phyloP scores from a whole-genome alignment of 371 early-diverging fungal species.

The Saksenaea oblongispora region DNA sequence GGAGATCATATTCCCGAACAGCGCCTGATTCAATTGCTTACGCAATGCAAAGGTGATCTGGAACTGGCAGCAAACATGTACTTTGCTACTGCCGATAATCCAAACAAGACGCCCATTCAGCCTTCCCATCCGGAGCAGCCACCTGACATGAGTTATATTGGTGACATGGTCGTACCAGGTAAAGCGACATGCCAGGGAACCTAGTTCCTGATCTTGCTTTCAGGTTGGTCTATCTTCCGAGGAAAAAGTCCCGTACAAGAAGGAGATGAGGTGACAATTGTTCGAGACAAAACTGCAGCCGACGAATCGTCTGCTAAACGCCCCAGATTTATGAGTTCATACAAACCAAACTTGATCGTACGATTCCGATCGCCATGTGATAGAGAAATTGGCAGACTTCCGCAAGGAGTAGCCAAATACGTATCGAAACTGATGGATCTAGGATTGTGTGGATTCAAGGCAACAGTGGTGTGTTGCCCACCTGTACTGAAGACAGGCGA shows the following conservation, averaged over 20 bases:
- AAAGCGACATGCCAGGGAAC: conserved; percentile 1
- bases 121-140: neutral
- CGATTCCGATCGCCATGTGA: conserved; percentile 43
- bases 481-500: conserved; percentile 43
- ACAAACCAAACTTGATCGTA: conserved; percentile 51
- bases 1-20: conserved; percentile 8
- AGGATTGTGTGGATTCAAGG: conserved; percentile 48
- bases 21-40: conserved; percentile 6
- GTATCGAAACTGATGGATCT: conserved; percentile 53
- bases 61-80: conserved; percentile 12
- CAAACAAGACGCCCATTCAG: neutral
- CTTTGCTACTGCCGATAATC: neutral
- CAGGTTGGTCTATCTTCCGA: conserved; percentile 41
- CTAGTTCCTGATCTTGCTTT: neutral
- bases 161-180: conserved; percentile 38
- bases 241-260: conserved; percentile 31
- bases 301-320: conserved; percentile 2
- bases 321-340: neutral
- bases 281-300: conserved; percentile 15
- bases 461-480: conserved; percentile 41
- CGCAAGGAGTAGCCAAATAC: conserved; percentile 44
- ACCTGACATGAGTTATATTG: conserved; percentile 27
- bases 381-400: conserved; percentile 50
- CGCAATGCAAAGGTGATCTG: conserved; percentile 10
- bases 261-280: conserved; percentile 29